Base-by-base conservation (phyloP, 1,284 basidiomycete genomes). In the Ceratobasidium sp. region DNA sequence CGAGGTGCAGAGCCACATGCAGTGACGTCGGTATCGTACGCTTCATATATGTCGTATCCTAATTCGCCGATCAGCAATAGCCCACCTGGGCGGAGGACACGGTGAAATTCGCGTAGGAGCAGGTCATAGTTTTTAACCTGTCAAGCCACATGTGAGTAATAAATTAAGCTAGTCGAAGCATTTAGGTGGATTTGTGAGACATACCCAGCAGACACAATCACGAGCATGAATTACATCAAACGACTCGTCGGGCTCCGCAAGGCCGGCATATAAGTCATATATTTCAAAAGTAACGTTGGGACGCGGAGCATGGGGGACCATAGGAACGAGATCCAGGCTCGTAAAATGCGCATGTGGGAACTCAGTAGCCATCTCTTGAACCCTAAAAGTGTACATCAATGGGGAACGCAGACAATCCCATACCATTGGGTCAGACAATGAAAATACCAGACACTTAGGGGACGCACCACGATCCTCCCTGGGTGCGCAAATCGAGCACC, bases 191-290 rank as follows among this genome's bases (percentile, higher is more conserved):
- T n/a, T 42, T 8, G 45, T 17, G 8, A 22, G 3, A 31, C 40
- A 34, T 53, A 65, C 60, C 32, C 34, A 25, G n/a, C 40, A 27
- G 22, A 65, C n/a, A 40, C 60, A 65, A 29, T 53, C 47, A 1
- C 64, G 40, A 12, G 40, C 49, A 27, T 68, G 64, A 1, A 68
- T 31, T 2, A 55, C 25, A 32, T 68, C 64, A 56, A 68, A 68
- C 49, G 64, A 68, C 29, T 68, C 64, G 34, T 56, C 64, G 17
- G 64, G 64, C 49, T 53, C 64, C 10, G 53, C 64, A 5, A 68
- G 25, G 1, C 53, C 64, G 27, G 49, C 49, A 40, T 68, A 68
- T 10, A 68, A 20, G 32, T 68, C 40, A 32, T 68, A 68, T 3
- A 68, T 53, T 31, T 68, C 64, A 31, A 68, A 68, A 12, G 53